A percentile compares a stretch with the other conserved stretches of the same genome.
Evolutionary conservation across 1,139 yeast species (phyloP).

Genomic region (Lodderomyces metapsilosis): DNA sequence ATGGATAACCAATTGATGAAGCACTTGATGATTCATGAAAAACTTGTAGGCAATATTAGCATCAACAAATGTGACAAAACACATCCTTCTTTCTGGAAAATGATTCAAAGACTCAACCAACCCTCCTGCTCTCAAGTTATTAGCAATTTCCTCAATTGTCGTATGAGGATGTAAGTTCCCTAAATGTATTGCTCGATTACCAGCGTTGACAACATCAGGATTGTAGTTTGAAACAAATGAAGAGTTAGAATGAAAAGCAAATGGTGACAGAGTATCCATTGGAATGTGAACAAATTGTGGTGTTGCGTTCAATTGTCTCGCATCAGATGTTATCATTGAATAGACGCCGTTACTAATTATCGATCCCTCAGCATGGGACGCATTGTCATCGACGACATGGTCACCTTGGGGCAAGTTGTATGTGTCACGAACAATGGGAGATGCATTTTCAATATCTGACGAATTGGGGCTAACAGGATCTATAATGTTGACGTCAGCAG

Average conservation of each 20-base stretch:
- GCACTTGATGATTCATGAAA: constrained; percentile 43
- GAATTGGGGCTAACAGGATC: constrained; percentile 17
- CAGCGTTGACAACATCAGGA: constrained; percentile 13
- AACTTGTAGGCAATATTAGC: constrained; percentile 43
- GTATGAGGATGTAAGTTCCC: constrained; percentile 47
- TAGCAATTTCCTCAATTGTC: constrained; percentile 49
- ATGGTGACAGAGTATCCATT: constrained; percentile 4
- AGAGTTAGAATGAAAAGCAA: constrained; percentile 7
- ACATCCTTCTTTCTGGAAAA: constrained; percentile 37
- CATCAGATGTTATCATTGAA: constrained; percentile 10
- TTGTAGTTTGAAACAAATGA: constrained; percentile 5
- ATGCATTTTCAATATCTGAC: constrained; percentile 12
- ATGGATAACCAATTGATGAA: constrained; percentile 46
- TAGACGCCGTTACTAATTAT: constrained; percentile 9
- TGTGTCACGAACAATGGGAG: constrained; percentile 7
- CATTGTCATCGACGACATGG: not conserved
- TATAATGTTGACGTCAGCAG: constrained; percentile 6
- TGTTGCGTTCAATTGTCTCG: constrained; percentile 6
- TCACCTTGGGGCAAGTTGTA: constrained; percentile 2
- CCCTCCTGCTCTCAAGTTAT: constrained; percentile 50
- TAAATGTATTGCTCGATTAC: constrained; percentile 44
- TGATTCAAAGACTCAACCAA: constrained; percentile 41
- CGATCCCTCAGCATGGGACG: not conserved
- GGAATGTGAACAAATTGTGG: constrained; percentile 8
- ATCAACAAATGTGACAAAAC: constrained; percentile 48